These are phyloP conservation scores for Aureobasidium mangrovei DNA, from an alignment of 2,329 filamentous ascomycete species.

Conservation along the genomic window DNA sequence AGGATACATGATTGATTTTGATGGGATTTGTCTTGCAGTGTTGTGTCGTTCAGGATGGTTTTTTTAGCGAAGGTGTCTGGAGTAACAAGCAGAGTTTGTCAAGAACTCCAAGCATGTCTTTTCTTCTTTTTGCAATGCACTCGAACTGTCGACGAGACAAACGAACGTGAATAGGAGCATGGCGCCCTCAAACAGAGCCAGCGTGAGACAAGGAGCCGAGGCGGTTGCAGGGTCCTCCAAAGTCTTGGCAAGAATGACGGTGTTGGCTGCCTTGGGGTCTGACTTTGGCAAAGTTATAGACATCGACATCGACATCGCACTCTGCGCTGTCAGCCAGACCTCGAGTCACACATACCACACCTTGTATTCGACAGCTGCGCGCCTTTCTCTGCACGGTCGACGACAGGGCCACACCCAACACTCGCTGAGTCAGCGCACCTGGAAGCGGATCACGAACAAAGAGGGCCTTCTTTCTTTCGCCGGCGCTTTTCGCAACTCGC, in stretches of 20 bases:
- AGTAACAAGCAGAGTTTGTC: background rate
- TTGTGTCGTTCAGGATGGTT: background rate
- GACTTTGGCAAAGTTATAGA: background rate
- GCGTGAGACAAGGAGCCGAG: background rate
- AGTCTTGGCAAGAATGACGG: background rate
- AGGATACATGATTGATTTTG: background rate
- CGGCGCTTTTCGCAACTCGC: slow-evolving; percentile 8
- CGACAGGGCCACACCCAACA: background rate
- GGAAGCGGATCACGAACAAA: slow-evolving; percentile 4
- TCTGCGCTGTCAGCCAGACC: background rate
- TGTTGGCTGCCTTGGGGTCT: slow-evolving; percentile 7
- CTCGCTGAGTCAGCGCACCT: background rate
- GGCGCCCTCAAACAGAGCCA: no score
- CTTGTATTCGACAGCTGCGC: background rate
- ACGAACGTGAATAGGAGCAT: no score
- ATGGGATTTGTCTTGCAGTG: background rate
- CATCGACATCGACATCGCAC: background rate
- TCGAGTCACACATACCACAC: background rate
- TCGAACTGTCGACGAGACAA: no score
- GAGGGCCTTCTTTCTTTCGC: background rate
- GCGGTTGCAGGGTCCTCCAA: background rate
- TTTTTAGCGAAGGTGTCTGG: slow-evolving; percentile 13
- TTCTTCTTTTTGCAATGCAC: background rate
- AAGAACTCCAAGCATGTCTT: background rate
- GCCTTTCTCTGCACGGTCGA: background rate